Percentiles rank a stretch among this genome's conserved stretches.
phyloP scores from a whole-genome alignment of 306 rosid species.

The Luffa acutangula region DNA sequence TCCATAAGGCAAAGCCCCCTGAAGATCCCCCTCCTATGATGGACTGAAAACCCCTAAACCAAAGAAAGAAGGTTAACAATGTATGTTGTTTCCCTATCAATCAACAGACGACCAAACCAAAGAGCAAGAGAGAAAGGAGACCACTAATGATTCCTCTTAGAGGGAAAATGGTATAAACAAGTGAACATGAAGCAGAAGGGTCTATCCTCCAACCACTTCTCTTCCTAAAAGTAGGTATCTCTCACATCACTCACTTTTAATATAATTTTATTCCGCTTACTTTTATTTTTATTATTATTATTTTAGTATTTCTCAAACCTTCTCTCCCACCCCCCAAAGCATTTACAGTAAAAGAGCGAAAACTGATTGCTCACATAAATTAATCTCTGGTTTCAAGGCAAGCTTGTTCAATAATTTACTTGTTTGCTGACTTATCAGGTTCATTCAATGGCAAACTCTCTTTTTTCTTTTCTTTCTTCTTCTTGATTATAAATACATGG shows the following conservation, averaged over 20 bases:
- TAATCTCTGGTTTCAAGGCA: not conserved
- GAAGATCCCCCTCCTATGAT: no score
- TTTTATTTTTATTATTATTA: not conserved
- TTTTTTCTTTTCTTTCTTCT: not conserved
- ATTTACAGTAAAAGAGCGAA: not conserved
- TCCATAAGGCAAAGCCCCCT: no score
- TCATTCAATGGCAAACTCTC: not conserved
- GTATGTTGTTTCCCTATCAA: no score
- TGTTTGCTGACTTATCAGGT: not conserved
- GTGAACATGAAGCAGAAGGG: no score
- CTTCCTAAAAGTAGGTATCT: no score
- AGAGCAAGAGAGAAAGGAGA: no score
- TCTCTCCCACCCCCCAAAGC: not conserved
- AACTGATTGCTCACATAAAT: not conserved
- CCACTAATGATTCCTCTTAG: no score
- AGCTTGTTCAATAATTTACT: not conserved
- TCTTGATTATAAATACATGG: not conserved
- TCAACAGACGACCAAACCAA: no score
- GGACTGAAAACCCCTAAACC: no score
- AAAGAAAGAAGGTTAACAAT: no score
- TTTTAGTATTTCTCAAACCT: not conserved
- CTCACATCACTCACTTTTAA: not conserved
- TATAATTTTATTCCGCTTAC: not conserved
- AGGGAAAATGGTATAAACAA: no score
- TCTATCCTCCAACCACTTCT: no score